Evolutionary conservation across 768 basidiomycete species (phyloP).

Genomic region (Rhodotorula babjevae): DNA sequence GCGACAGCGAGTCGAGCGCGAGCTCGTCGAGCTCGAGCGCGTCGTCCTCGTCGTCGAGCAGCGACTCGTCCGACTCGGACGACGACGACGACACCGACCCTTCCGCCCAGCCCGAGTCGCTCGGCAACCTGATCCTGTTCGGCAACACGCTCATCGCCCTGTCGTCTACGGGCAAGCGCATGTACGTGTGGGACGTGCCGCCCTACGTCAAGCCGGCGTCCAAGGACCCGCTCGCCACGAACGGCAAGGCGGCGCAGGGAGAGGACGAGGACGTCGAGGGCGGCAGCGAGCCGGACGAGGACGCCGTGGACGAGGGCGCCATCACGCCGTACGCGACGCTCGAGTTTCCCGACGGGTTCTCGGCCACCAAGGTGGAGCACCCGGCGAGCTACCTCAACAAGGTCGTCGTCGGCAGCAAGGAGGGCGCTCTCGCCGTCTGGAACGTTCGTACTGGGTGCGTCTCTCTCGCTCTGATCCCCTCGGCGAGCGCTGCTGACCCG

Average conservation of each 20-base stretch:
- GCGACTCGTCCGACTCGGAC: constrained; percentile 6
- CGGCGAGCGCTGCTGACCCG: neutral
- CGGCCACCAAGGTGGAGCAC: constrained; percentile 78
- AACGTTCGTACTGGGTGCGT: constrained; percentile 77
- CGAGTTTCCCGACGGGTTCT: constrained; percentile 75
- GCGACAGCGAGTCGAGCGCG: neutral
- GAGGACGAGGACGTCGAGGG: neutral
- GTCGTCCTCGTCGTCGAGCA: neutral
- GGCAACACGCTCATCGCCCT: constrained; percentile 75
- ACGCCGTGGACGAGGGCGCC: neutral
- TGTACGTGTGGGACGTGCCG: constrained; percentile 71
- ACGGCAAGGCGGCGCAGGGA: neutral
- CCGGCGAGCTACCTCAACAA: constrained; percentile 97
- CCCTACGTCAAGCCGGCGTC: constrained; percentile 54
- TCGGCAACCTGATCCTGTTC: constrained; percentile 70
- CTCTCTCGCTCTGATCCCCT: neutral
- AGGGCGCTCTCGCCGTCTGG: constrained; percentile 87
- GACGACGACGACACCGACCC: constrained; percentile 12
- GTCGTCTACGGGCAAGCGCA: constrained; percentile 67
- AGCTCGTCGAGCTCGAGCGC: constrained; percentile 3
- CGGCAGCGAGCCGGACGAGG: constrained; percentile 3
- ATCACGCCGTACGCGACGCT: constrained; percentile 64
- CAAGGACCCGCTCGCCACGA: constrained; percentile 13
- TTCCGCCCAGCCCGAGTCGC: constrained; percentile 1
- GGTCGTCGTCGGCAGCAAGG: constrained; percentile 71